Evolutionary conservation across 495 filamentous ascomycete species (phyloP), one percentile per base, ranked within the genome.

Genomic region (Mycothermus thermophilus): DNA sequence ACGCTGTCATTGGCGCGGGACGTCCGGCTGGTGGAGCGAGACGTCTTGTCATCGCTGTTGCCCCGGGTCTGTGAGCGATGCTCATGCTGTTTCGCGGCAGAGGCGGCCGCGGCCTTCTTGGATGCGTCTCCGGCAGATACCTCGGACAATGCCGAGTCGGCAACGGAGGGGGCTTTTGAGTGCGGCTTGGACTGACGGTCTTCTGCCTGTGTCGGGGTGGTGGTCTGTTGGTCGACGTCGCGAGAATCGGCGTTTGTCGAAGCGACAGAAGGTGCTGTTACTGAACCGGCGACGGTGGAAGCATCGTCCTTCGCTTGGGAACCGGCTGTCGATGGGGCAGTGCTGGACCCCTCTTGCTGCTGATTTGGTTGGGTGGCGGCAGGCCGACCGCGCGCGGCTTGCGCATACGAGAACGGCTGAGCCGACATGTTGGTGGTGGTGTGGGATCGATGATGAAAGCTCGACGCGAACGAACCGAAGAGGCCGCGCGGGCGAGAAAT

Each of bases 331-430:
- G 71, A 71, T 10, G 71, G 70, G 26, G 73, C 77, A 45, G 78
- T 69, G 41, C 73, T 80, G 23, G 80, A 75, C 12, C 76, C 78
- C 6, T 45, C 36, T 34, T n/a, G 6, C 22, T 54, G 50, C 17
- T 77, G 69, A n/a, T 75, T 71, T 6, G 65, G 59, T 25, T 84
- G 80, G 34, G 63, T 21, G 41, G 66, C 45, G 36, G 72, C 59
- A n/a, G n/a, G n/a, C 38, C 73, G 66, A 46, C 83, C 81, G 58
- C 83, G 86, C 18, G 88, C 90, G 51, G 88, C 88, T 66, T 93
- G 85, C 38, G 88, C 88, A 60, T 97, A 97, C 27, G 90, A 94
- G 58, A 94, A 92, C 35, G 67, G 53, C 32, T 69, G 43, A 40
- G 59, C 30, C 23, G 57, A 50, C 55, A 57, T 57, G 16, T 46